These are phyloP conservation scores for Diplodia scrobiculata DNA, from an alignment of 2,329 filamentous ascomycete species.

Conservation along the genomic window DNA sequence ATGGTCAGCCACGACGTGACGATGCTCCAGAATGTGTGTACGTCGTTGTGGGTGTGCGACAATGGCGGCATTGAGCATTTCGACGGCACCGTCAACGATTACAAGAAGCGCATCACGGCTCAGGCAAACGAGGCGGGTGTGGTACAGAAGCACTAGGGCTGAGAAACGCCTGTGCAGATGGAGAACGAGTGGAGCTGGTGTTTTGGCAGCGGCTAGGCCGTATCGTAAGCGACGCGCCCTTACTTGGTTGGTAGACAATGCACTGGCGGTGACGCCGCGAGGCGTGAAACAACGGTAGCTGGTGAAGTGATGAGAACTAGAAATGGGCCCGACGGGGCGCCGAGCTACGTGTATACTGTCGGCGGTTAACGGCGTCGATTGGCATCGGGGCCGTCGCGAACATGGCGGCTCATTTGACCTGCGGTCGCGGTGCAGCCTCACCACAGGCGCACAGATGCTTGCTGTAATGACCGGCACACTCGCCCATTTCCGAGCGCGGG, in stretches of 20 bases:
- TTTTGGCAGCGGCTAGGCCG: background rate
- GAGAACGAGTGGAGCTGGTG: constrained; percentile 12
- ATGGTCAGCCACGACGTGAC: constrained; percentile 99
- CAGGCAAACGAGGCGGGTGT: constrained; percentile 89
- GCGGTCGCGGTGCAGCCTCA: constrained; percentile 17
- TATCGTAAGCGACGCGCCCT: constrained; percentile 10
- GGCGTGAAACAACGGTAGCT: constrained; percentile 3
- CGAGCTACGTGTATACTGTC: background rate
- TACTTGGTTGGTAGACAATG: constrained; percentile 13
- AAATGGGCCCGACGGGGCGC: constrained; percentile 13
- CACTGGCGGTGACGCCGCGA: constrained; percentile 14
- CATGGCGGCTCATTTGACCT: constrained; percentile 13
- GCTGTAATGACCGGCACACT: constrained; percentile 8
- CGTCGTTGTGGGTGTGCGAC: constrained; percentile 94
- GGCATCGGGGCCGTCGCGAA: constrained; percentile 1
- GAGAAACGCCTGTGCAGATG: constrained; percentile 52
- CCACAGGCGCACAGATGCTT: constrained; percentile 16
- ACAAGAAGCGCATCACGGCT: constrained; percentile 93
- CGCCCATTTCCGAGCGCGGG: background rate
- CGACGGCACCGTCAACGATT: constrained; percentile 88
- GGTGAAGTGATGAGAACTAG: constrained; percentile 1
- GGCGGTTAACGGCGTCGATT: constrained; percentile 6
- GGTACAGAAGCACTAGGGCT: constrained; percentile 60
- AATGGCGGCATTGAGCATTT: constrained; percentile 94
- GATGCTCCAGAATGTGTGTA: constrained; percentile 96